Percentiles rank a stretch among this genome's conserved stretches.
These are phyloP conservation scores for Manihot esculenta DNA, from an alignment of 441 rosid genomes.

Conservation along the genomic window DNA sequence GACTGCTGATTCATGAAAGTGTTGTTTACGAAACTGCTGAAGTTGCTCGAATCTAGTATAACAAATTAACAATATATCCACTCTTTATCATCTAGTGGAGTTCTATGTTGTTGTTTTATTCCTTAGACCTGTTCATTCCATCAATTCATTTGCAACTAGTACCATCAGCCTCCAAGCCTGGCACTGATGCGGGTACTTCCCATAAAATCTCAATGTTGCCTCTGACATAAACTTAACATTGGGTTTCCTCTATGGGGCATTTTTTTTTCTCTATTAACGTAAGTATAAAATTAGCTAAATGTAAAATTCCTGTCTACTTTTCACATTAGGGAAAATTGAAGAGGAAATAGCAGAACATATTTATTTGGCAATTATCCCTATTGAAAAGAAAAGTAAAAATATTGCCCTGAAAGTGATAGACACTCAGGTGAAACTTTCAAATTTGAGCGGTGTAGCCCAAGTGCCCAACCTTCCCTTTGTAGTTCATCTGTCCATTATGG, in stretches of 20 bases:
- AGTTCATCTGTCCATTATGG: neutral
- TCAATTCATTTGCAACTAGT: neutral
- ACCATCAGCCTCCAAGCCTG: no score
- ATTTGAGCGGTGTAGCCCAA: neutral
- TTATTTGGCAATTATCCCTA: neutral
- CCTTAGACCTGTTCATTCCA: neutral
- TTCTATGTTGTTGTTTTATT: neutral
- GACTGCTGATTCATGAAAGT: neutral
- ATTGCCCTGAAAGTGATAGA: neutral
- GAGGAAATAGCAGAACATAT: neutral
- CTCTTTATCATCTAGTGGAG: neutral
- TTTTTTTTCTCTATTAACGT: neutral
- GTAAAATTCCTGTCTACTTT: neutral
- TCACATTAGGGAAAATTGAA: neutral
- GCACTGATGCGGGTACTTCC: neutral
- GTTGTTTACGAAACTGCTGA: neutral
- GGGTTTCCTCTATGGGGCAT: neutral
- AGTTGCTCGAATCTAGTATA: neutral
- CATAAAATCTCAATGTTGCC: neutral
- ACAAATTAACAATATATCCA: no score
- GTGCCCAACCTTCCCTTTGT: slow-evolving; percentile 4
- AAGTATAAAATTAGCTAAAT: neutral
- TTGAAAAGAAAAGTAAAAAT: neutral
- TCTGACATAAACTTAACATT: neutral
- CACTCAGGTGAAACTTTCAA: neutral